A percentile compares a stretch with the other conserved stretches of the same genome.
phyloP scores from a whole-genome alignment of 2,329 filamentous ascomycete genomes.

The Aspergillus candidus region DNA sequence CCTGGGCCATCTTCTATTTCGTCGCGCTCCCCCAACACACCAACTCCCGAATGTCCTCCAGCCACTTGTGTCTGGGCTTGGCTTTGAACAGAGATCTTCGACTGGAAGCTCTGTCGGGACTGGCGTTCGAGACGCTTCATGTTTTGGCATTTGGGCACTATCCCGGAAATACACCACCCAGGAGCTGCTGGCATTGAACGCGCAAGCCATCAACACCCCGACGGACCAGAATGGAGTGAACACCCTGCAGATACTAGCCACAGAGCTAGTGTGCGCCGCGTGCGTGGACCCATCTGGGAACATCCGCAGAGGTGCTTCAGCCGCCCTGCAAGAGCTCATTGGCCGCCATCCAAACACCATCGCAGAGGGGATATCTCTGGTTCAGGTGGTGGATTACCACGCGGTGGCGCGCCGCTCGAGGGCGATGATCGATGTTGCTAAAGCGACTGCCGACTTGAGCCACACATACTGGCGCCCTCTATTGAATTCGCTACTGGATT shows the following conservation, averaged over 20 bases:
- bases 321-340: slow-evolving; percentile 87
- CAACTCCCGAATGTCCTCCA: slow-evolving; percentile 69
- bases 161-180: slow-evolving; percentile 77
- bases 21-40: slow-evolving; percentile 66
- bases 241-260: slow-evolving; percentile 71
- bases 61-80: slow-evolving; percentile 69
- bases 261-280: slow-evolving; percentile 72
- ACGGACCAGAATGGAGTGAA: slow-evolving; percentile 24
- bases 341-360: slow-evolving; percentile 87
- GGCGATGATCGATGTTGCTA: slow-evolving; percentile 71
- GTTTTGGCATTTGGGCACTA: slow-evolving; percentile 91
- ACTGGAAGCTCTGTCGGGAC: slow-evolving; percentile 81
- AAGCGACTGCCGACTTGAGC: slow-evolving; percentile 61
- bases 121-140: slow-evolving; percentile 90
- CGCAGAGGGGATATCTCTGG: slow-evolving; percentile 71
- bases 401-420: slow-evolving; percentile 80
- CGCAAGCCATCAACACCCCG: slow-evolving; percentile 24
- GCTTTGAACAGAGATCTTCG: slow-evolving; percentile 81
- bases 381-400: slow-evolving; percentile 90
- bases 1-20: slow-evolving; percentile 77
- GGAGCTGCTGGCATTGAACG: slow-evolving; percentile 63
- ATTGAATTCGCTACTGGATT: slow-evolving; percentile 65
- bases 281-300: slow-evolving; percentile 88
- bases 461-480: slow-evolving; percentile 61
- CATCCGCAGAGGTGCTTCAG: slow-evolving; percentile 85